phyloP scores from a whole-genome alignment of 1,284 basidiomycete species.

The Crucibulum cyathiforme region DNA sequence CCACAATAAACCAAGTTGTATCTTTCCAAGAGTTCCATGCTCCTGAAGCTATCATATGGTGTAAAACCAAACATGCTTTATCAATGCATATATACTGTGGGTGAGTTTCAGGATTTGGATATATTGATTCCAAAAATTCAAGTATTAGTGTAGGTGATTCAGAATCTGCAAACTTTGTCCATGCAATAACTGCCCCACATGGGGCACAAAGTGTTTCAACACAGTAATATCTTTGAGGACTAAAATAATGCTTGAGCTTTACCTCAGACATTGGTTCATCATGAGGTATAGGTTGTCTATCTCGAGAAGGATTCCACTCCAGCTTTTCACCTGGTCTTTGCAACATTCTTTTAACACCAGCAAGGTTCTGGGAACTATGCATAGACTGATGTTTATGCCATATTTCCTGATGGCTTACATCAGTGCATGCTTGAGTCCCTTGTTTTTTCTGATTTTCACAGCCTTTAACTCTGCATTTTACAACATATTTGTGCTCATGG shows the following conservation, averaged over 20 bases:
- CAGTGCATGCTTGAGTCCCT: constrained; percentile 23
- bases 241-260: constrained; percentile 19
- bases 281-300: constrained; percentile 16
- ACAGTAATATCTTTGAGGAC: constrained; percentile 20
- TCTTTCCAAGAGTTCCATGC: constrained; percentile 15
- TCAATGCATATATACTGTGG: constrained; percentile 28
- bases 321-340: constrained; percentile 14
- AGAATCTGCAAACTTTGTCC: constrained; percentile 28
- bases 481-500: constrained; percentile 17
- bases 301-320: constrained; percentile 15
- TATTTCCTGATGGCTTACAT: constrained; percentile 14
- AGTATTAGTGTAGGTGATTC: constrained; percentile 34
- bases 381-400: constrained; percentile 18
- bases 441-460: constrained; percentile 13
- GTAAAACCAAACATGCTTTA: constrained; percentile 25
- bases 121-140: constrained; percentile 18
- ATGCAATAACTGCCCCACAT: constrained; percentile 28
- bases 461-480: constrained; percentile 12
- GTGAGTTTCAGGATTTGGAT: constrained; percentile 14
- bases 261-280: constrained; percentile 11
- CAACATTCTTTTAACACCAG: constrained; percentile 23
- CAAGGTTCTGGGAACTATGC: constrained; percentile 7
- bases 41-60: constrained; percentile 10
- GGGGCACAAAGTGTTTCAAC: constrained; percentile 25
- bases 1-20: constrained; percentile 21